Conservation (phyloP, 352 stramenopile species). For the Pythium chondricola region DNA sequence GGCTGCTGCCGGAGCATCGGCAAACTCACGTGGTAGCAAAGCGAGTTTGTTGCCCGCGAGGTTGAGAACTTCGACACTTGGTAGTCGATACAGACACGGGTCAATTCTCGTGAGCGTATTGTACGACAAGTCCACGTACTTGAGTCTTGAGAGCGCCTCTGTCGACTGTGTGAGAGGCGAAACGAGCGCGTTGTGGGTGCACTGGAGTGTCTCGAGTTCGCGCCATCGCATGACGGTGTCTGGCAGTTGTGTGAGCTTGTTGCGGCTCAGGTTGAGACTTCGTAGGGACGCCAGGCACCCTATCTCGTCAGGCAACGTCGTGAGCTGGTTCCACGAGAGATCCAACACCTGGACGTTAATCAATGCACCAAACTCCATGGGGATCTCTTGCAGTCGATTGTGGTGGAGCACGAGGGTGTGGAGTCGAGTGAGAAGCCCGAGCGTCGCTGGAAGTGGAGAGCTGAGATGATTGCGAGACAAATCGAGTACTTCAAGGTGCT, state of each 20-base stretch:
- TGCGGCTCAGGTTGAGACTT: constrained; percentile 42
- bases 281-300: constrained; percentile 40
- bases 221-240: constrained; percentile 41
- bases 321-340: constrained; percentile 57
- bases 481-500: constrained; percentile 37
- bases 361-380: constrained; percentile 47
- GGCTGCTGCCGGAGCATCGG: background rate
- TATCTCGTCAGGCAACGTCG: constrained; percentile 46
- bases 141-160: constrained; percentile 21
- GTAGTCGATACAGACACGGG: constrained; percentile 39
- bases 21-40: constrained; percentile 40
- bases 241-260: constrained; percentile 39
- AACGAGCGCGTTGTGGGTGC: constrained; percentile 43
- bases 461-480: constrained; percentile 45
- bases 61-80: constrained; percentile 45
- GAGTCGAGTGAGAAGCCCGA: constrained; percentile 35
- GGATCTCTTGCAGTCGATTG: constrained; percentile 35
- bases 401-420: constrained; percentile 28
- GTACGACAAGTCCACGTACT: constrained; percentile 52
- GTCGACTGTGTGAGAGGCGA: constrained; percentile 32
- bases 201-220: constrained; percentile 31
- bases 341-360: constrained; percentile 41
- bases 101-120: constrained; percentile 48
- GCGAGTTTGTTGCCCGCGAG: constrained; percentile 40
- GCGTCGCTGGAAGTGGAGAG: constrained; percentile 27